These are phyloP conservation scores for Pichia kluyveri DNA, from an alignment of 805 yeast species.

Conservation along the genomic window DNA sequence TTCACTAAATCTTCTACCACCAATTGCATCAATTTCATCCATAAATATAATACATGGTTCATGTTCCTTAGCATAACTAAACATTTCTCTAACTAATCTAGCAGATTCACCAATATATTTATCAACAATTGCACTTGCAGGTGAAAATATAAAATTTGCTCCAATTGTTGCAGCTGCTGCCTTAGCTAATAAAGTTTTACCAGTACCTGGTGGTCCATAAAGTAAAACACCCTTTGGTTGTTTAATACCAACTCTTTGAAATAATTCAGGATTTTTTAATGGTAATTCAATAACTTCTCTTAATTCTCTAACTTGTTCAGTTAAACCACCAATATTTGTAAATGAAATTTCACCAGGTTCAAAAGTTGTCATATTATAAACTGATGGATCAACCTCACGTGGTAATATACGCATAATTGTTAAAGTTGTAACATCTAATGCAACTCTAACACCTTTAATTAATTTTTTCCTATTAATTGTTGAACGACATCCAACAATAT, in stretches of 20 bases:
- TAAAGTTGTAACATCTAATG: conserved; percentile 93
- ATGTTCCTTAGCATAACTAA: conserved; percentile 94
- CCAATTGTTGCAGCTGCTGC: conserved; percentile 99
- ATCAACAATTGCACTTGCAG: conserved; percentile 96
- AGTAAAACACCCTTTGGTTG: conserved; percentile 97
- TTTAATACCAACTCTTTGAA: conserved; percentile 90
- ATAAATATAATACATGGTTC: conserved; percentile 96
- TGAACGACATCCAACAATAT: conserved; percentile 94
- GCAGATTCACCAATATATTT: conserved; percentile 98
- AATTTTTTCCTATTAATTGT: conserved; percentile 76
- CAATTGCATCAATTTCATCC: conserved; percentile 99
- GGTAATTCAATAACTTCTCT: conserved; percentile 98
- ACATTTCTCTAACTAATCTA: conserved; percentile 93
- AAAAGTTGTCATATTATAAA: conserved; percentile 95
- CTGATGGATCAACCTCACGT: conserved; percentile 96
- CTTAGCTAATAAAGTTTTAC: conserved; percentile 90
- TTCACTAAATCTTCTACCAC: conserved; percentile 95
- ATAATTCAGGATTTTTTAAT: conserved; percentile 91
- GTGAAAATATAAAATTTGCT: conserved; percentile 95
- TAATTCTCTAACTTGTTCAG: conserved; percentile 90
- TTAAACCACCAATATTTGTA: conserved; percentile 91
- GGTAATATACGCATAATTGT: conserved; percentile 97
- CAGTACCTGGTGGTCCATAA: conserved; percentile 99
- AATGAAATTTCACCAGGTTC: conserved; percentile 97
- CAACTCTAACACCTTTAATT: conserved; percentile 92